Evolutionary conservation across 2,329 filamentous ascomycete genomes (phyloP).

Genomic region (Sporothrix brasiliensis): DNA sequence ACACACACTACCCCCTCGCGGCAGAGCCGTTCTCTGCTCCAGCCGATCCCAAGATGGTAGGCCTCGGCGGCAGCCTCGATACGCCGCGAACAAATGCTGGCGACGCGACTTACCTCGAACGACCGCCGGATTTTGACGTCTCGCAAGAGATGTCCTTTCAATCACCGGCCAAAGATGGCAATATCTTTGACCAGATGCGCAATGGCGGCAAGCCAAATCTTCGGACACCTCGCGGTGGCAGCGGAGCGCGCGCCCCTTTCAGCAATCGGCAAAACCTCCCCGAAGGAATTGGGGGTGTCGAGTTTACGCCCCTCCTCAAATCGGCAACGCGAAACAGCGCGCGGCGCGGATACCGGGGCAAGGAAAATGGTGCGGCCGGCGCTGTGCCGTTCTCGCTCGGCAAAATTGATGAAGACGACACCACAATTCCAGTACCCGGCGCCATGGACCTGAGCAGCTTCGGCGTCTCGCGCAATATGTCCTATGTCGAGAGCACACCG

Average conservation of each 20-base stretch:
- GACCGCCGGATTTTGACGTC: conserved; percentile 74
- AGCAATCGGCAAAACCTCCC: conserved; percentile 73
- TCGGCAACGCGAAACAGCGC: conserved; percentile 72
- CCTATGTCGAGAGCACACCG: conserved; percentile 70
- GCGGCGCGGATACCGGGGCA: conserved; percentile 59
- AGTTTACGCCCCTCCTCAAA: conserved; percentile 94
- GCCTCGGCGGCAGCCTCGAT: conserved; percentile 68
- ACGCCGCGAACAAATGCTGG: conserved; percentile 84
- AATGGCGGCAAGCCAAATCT: conserved; percentile 65
- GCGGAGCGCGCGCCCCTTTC: conserved; percentile 63
- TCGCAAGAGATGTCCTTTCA: conserved; percentile 87
- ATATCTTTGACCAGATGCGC: conserved; percentile 74
- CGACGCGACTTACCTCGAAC: conserved; percentile 78
- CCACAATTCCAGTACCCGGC: conserved; percentile 61
- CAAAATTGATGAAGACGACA: conserved; percentile 70
- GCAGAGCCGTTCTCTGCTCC: conserved; percentile 9
- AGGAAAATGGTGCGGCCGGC: conserved; percentile 59
- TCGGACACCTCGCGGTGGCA: conserved; percentile 69
- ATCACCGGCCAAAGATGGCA: conserved; percentile 74
- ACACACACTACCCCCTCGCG: background rate
- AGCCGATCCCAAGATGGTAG: conserved; percentile 59
- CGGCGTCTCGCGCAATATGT: conserved; percentile 65
- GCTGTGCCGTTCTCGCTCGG: conserved; percentile 70
- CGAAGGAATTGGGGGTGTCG: conserved; percentile 65
- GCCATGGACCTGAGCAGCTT: conserved; percentile 72